Base-by-base conservation (phyloP, 208 protist genomes). In the Leishmania guyanensis region DNA sequence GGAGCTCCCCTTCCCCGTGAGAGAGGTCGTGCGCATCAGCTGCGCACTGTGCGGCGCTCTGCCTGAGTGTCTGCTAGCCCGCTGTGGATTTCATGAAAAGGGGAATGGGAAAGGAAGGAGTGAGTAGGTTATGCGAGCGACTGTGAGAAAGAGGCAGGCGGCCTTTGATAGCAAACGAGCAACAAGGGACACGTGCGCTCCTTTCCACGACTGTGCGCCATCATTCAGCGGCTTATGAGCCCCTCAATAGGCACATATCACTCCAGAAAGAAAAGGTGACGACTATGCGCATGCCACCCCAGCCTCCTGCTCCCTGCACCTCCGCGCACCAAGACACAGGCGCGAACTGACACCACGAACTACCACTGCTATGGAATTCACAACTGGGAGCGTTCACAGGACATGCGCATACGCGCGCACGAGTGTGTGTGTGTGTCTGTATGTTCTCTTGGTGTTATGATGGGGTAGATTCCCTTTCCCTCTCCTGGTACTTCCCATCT, bases 1-100 rank as follows among this genome's bases (percentile, higher is more conserved):
- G 50, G 14, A 81, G 62, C 48, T 75, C 81, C 48, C 76, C 81
- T 5, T 85, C 81, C n/a, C 50, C 46, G 29, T 76, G 29, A 76
- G 69, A 33, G 10, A 51, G 17, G 43, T 12, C 12, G 10, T 6
- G 6, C 39, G 12, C 39, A 48, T 53, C 69, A 9, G 33, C 22
- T 33, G 46, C 36, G 46, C 26, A 36, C 39, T 73, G 46, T 33
- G 16, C 22, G 22, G 46, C 20, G 69, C 12, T 29, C 20, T 73
- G 46, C 39, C 22, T 51, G 39, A 10, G 46, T 36, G 69, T 46
- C 16, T 73, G 12, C 22, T 26, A 8, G 10, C 26, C 46, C 29
- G 46, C 69, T 22, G 29, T 26, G 39, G 29, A 43, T 20, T 71
- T 29, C 66, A 43, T 26, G 36, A 20, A 29, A 26, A 29, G 46